Percentiles rank a stretch among this genome's conserved stretches.
Evolutionary conservation across 2,329 filamentous ascomycete species (phyloP).

Genomic region (Albophoma yamanashiensis): DNA sequence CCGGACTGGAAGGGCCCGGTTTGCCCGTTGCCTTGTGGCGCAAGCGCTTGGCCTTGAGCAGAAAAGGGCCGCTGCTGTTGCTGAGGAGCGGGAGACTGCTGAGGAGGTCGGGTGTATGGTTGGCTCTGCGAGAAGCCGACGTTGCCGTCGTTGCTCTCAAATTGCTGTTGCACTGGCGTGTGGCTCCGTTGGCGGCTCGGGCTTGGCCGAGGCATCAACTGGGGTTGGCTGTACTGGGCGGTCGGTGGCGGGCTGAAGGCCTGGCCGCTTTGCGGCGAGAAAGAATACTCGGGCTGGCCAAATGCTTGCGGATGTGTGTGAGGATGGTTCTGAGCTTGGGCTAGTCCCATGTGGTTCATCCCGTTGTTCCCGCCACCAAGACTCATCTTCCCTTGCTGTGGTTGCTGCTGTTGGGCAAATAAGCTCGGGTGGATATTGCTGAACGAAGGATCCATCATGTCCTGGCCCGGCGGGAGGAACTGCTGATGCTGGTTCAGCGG

Average conservation of each 20-base stretch:
- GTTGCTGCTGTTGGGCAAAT: conserved; percentile 20
- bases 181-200: conserved; percentile 20
- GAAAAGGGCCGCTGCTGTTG: conserved; percentile 16
- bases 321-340: conserved; percentile 19
- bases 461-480: conserved; percentile 21
- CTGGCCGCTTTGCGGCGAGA: conserved; percentile 19
- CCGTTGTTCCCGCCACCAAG: conserved; percentile 7
- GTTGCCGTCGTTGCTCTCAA: conserved; percentile 16
- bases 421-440: conserved; percentile 24
- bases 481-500: conserved; percentile 18
- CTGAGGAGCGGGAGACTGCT: conserved; percentile 19
- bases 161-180: conserved; percentile 20
- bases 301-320: conserved; percentile 21
- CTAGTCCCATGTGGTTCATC: conserved; percentile 15
- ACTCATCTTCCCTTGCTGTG: conserved; percentile 14
- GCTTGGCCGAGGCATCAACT: conserved; percentile 21
- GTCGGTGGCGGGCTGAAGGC: conserved; percentile 18
- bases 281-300: conserved; percentile 20
- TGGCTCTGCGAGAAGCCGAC: conserved; percentile 15
- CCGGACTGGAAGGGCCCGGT: conserved; percentile 8
- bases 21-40: conserved; percentile 15
- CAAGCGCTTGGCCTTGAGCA: conserved; percentile 10
- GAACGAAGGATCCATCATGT: conserved; percentile 26
- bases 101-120: conserved; percentile 14
- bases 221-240: conserved; percentile 20